Conservation (phyloP, 106 monocot species). For the Acanthochlamys bracteata region DNA sequence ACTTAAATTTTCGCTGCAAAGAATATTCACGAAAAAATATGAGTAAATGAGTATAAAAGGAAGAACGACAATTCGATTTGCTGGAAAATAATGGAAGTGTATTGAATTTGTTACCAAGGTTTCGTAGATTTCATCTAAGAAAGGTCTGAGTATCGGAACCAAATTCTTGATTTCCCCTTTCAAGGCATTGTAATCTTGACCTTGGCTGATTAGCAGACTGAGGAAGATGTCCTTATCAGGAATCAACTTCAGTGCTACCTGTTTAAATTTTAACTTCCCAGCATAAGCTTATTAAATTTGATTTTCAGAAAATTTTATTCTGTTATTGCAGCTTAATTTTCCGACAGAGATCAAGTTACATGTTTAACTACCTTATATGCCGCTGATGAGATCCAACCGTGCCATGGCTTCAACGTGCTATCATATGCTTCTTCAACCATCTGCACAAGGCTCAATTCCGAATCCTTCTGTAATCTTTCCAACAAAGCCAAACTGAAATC, state of each 20-base stretch:
- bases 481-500: conserved; percentile 47
- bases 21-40: not conserved
- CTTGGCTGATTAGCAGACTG: conserved; percentile 34
- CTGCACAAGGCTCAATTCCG: conserved; percentile 41
- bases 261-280: not conserved
- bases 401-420: conserved; percentile 72
- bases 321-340: not conserved
- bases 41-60: not conserved
- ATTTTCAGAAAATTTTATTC: not conserved
- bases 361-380: conserved; percentile 53
- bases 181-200: conserved; percentile 32
- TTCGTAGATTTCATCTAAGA: conserved; percentile 28
- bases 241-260: conserved; percentile 74
- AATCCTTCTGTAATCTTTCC: conserved; percentile 34
- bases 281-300: not conserved
- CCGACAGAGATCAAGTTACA: too few relatives aligned
- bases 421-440: conserved; percentile 73
- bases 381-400: conserved; percentile 84
- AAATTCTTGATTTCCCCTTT: conserved; percentile 38
- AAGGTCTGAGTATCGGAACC: conserved; percentile 31
- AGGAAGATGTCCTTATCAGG: conserved; percentile 56
- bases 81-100: too few relatives aligned
- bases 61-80: too few relatives aligned
- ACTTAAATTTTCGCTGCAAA: conserved; percentile 32
- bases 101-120: too few relatives aligned